Base-by-base conservation (phyloP, 257 asterid species). In the Solanum dulcamara region DNA sequence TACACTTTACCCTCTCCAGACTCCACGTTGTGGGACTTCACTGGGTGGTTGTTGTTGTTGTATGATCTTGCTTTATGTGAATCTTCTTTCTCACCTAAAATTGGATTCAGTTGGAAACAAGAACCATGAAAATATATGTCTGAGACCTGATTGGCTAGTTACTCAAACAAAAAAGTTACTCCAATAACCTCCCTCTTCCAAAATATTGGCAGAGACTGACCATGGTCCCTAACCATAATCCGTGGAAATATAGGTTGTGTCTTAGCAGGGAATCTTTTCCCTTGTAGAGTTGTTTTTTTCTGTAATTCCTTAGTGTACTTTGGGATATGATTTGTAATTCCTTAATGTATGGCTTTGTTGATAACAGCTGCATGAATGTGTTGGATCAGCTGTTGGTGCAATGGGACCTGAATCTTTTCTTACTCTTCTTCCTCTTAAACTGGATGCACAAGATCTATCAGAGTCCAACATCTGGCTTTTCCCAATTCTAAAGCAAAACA, bases 391-490 rank as follows among this genome's bases (percentile, higher is more conserved):
- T 86, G 86, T 97, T 90, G 90, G 94, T 17, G 95, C 99, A 57
- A 90, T 97, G 98, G 99, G 98, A 86, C 97, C 99, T 30, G 97
- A 91, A 84, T 85, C 89, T 24, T 93, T 95, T 88, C 87, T 93
- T 91, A 86, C 88, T 84, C 84, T 93, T 89, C 88, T 97, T 66
- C 98, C 98, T 60, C 97, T 97, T 67, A 88, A 95, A 9, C 87
- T 97, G 93, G 97, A 91, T 46, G 88, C 62, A 84, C 83, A 89
- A 85, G 97, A 92, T 85, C 90, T 89, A 83, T 90, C 97, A 2
- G 96, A 94, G 90, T 92, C 95, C 88, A 97, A 95, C 87, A 88
- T 92, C 84, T 97, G 99, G 99, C 93, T 95, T 85, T 93, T 95
- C 84, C 98, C 98, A 37, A 92, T 97, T 70, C 91, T 97, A 86